Base-by-base conservation (phyloP, 495 filamentous ascomycete species). In the Acidiella bohemica region DNA sequence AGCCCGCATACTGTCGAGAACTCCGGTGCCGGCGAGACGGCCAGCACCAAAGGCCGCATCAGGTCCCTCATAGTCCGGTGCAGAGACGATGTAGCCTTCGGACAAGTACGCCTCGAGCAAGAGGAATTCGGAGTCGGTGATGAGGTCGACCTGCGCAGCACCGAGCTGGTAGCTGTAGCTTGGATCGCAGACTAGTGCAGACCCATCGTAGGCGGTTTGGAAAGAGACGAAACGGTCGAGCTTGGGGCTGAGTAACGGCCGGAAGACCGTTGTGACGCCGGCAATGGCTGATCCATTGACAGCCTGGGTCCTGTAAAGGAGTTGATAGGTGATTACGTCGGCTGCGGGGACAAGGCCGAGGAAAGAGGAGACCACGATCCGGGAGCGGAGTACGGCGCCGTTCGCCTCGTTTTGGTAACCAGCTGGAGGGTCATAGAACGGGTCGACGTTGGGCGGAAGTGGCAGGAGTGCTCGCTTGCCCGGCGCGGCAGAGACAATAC, bases 11-110 rank as follows among this genome's bases (percentile, higher is more conserved):
- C 41, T 23, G 33, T 44, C 41, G 4, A 44, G 32, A 4, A 31
- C 23, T 5, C 5, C 34, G 32, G 21, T 44, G 5, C 41, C 41
- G 2, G n/a, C 7, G 3, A 44, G 33, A 19, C 19, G 41, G n/a
- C 41, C 41, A 10, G 41, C 32, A 13, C 5, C 20, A 18, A 44
- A 44, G n/a, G 34, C 41, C 2, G 41, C 32, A 21, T 44, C 41
- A 4, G 41, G 41, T 6, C 41, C 41, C 38, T 44, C 41, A 20
- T 44, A 44, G 19, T 44, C 41, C 23, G 41, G 17, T 5, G 41
- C 14, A 5, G 41, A 16, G 24, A 44, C 41, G n/a, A 44, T 44
- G 25, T 44, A 44, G 24, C 41, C 41, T 3, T 22, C 16, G 8
- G 9, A 4, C 6, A 42, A 10, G 20, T 34, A 36, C 5, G 20